These are phyloP conservation scores for Tetracentron sinense DNA, from an alignment of 164 flowering plant genomes.

Conservation along the genomic window DNA sequence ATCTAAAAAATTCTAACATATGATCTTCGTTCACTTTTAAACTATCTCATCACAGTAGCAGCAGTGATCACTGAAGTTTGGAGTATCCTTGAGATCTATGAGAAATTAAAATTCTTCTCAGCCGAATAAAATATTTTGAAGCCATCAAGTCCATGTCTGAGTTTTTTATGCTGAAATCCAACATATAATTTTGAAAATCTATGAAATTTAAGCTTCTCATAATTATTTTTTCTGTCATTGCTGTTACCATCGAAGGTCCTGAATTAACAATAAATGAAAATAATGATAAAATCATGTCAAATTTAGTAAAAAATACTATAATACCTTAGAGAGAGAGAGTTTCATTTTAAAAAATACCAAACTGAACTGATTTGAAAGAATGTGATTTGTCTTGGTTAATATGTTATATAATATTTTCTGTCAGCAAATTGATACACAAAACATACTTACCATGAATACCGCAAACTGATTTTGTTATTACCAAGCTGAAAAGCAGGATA, in stretches of 20 bases:
- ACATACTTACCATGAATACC: background rate
- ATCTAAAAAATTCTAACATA: background rate
- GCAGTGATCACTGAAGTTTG: background rate
- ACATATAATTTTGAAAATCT: slow-evolving; percentile 6
- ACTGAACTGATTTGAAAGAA: too few species aligned
- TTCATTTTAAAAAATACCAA: too few species aligned
- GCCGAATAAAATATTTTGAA: background rate
- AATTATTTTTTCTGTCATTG: too few species aligned
- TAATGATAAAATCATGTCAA: too few species aligned
- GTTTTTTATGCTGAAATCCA: slow-evolving; percentile 1
- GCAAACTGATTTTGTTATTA: too few species aligned
- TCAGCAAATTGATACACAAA: background rate
- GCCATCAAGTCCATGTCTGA: background rate
- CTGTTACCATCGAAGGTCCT: too few species aligned
- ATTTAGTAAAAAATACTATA: too few species aligned
- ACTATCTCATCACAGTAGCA: background rate
- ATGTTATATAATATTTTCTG: background rate
- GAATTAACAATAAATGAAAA: too few species aligned
- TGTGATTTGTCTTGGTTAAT: background rate
- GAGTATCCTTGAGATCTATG: background rate
- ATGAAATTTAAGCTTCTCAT: background rate
- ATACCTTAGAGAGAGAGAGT: background rate
- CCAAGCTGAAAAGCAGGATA: background rate
- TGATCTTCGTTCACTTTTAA: background rate
- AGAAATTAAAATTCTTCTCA: background rate